These are phyloP conservation scores for Chernovozyma aurita DNA, from an alignment of 1,139 yeast genomes.

Conservation along the genomic window DNA sequence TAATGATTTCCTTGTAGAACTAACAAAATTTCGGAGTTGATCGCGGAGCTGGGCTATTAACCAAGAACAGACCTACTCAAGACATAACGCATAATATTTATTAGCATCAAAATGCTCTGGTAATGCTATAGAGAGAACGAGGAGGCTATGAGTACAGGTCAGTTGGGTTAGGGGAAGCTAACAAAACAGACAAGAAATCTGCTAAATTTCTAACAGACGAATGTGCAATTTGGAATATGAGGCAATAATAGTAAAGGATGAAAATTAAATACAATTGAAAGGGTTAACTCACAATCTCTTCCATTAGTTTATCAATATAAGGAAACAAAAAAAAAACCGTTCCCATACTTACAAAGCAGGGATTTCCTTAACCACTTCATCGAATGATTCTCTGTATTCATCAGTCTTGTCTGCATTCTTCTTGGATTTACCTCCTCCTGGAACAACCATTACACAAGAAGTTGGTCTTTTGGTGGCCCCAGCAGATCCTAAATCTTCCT, in stretches of 20 bases:
- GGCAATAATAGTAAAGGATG: too few relatives aligned
- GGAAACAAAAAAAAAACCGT: too few relatives aligned
- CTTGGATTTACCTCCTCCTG: slow-evolving; percentile 88
- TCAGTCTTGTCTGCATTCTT: slow-evolving; percentile 75
- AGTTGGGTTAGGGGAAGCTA: background rate
- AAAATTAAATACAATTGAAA: too few relatives aligned
- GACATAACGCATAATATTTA: too few relatives aligned
- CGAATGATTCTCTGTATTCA: slow-evolving; percentile 89
- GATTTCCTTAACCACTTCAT: slow-evolving; percentile 93
- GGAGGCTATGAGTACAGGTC: slow-evolving; percentile 6
- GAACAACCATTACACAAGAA: slow-evolving; percentile 94
- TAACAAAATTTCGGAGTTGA: too few relatives aligned
- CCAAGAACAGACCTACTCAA: too few relatives aligned
- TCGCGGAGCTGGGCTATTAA: too few relatives aligned
- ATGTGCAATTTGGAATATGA: background rate
- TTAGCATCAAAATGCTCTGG: slow-evolving; percentile 5
- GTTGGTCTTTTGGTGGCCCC: slow-evolving; percentile 99
- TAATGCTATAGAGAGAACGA: slow-evolving; percentile 3
- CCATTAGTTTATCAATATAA: too few relatives aligned
- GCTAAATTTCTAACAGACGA: background rate
- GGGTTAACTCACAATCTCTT: too few relatives aligned
- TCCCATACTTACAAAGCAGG: slow-evolving; percentile 36
- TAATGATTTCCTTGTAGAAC: too few relatives aligned
- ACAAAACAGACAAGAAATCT: background rate
- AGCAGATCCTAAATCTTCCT: slow-evolving; percentile 97